Base-by-base conservation (phyloP, 768 basidiomycete genomes). In the Boletus vermiculosoides region DNA sequence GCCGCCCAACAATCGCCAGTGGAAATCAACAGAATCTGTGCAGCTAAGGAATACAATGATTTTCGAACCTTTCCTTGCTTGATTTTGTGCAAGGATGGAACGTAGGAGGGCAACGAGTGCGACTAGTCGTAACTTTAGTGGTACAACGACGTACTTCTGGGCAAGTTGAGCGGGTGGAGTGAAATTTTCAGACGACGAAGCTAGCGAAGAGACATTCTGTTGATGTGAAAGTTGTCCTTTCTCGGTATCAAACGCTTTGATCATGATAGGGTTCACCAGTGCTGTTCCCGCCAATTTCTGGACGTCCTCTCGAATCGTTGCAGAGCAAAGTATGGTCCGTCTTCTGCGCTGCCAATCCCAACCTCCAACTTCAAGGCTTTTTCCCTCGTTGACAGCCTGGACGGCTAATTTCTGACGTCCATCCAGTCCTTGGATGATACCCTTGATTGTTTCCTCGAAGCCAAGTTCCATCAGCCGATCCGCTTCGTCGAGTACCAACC, bases 391-490 rank as follows among this genome's bases (percentile, higher is more conserved):
- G 50, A 84, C 77, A 0, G 87, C 92, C 63, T 85, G 82, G 45
- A 70, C 54, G 5, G 92, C 93, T 8, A 95, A 77, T 60, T 84
- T 86, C 50, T 83, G 74, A 50, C 93, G 82, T 0, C 93, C 94
- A 56, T 98, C 94, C 22, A 99, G 72, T 11, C 89, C 87, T 65
- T 87, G 83, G 36, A 98, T 76, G 60, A 98, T 97, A 1, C 92
- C 94, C 54, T 82, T 84, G 65, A 99, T 90, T 0, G 94, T 92
- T 67, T 98, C 94, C 71, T 97, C 95, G 60, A 99, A 99, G 0
- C 97, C 97, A 42, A 98, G 84, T 61, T 98, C 95, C 95, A 98
- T 98, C 50, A 99, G 76, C 41, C 94, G 81, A 73, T 99, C 97
- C 7, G 96, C 95, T 76, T 99, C 97, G 68, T 99, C 97, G 25